Evolutionary conservation across 2,329 filamentous ascomycete species (phyloP).

Genomic region (Curvularia spicifera): DNA sequence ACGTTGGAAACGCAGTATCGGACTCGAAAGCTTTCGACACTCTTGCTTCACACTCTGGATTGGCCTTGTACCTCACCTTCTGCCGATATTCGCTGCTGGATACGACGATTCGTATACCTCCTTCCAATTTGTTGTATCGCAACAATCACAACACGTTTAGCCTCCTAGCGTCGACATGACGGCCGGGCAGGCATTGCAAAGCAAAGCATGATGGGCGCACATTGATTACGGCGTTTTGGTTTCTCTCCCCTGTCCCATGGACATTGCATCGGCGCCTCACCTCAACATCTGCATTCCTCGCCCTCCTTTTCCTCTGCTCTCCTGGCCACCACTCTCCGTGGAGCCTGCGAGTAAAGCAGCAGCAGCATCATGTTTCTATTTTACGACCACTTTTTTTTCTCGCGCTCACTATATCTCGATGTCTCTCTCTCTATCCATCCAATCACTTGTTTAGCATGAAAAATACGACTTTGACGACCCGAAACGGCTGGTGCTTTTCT

Average conservation of each 20-base stretch:
- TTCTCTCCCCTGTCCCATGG: neutral
- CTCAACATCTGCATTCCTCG: neutral
- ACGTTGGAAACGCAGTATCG: neutral
- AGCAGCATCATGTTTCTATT: neutral
- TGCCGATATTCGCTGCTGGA: neutral
- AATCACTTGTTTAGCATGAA: slow-evolving; percentile 1
- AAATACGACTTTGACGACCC: slow-evolving; percentile 5
- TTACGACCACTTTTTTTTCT: slow-evolving; percentile 1
- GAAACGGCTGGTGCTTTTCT: neutral
- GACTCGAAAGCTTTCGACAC: neutral
- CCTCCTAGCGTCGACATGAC: neutral
- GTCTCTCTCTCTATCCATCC: slow-evolving; percentile 2
- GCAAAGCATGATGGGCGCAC: slow-evolving; percentile 5
- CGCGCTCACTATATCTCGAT: neutral
- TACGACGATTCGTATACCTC: neutral
- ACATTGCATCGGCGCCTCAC: slow-evolving; percentile 3
- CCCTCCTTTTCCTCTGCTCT: neutral
- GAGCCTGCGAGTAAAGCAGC: neutral
- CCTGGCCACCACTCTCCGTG: neutral
- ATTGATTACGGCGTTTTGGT: slow-evolving; percentile 4
- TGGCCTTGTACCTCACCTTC: neutral
- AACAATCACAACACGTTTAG: neutral
- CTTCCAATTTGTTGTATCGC: neutral
- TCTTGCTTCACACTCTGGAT: neutral
- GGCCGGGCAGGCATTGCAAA: neutral